These are phyloP conservation scores for Xylariomycetidae sp. DNA, from an alignment of 2,329 filamentous ascomycete genomes.

Conservation along the genomic window DNA sequence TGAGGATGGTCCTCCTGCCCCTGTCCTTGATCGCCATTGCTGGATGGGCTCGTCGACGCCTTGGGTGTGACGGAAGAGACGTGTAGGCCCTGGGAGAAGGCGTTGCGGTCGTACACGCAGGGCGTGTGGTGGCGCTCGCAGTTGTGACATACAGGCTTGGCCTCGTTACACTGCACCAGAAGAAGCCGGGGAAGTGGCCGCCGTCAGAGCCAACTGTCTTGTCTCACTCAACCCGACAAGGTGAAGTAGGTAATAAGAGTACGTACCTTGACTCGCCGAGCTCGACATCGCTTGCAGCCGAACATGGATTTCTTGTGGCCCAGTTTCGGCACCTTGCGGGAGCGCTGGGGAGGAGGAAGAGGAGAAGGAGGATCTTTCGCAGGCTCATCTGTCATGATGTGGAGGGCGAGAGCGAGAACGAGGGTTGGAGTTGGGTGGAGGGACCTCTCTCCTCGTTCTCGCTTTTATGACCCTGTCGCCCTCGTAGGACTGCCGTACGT, in stretches of 20 bases:
- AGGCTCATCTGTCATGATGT: no score
- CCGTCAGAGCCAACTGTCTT: neutral
- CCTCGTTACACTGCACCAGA: constrained; percentile 13
- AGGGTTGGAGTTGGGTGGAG: no score
- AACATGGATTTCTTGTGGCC: constrained; percentile 19
- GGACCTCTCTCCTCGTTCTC: no score
- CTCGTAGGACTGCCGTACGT: no score
- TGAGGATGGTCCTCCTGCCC: neutral
- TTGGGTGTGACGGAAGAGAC: constrained; percentile 1
- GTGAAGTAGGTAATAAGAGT: neutral
- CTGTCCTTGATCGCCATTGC: neutral
- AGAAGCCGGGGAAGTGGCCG: neutral
- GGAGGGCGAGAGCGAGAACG: no score
- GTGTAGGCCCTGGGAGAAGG: constrained; percentile 3
- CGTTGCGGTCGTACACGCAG: constrained; percentile 16
- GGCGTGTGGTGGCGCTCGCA: constrained; percentile 12
- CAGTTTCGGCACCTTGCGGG: constrained; percentile 8
- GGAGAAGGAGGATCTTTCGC: no score
- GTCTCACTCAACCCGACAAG: neutral
- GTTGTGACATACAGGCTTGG: constrained; percentile 13
- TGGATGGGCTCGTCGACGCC: neutral
- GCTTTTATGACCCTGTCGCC: no score
- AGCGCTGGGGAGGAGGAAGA: neutral
- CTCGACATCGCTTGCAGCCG: constrained; percentile 15
- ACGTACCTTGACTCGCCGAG: constrained; percentile 14